phyloP scores from a whole-genome alignment of 768 basidiomycete genomes.

The Sistotremastrum suecicum region DNA sequence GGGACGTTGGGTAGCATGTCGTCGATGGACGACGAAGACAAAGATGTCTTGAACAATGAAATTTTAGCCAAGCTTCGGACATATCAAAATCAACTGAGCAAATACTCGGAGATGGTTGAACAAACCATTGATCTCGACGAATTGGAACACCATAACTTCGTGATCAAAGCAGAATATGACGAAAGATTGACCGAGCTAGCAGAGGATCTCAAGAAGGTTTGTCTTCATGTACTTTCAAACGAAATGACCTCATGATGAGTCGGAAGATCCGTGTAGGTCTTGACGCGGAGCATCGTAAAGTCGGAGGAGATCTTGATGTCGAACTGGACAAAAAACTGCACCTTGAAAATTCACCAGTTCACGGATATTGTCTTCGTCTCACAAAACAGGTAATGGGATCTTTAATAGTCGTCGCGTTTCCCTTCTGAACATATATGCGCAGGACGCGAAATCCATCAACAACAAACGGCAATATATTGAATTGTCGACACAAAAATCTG shows the following conservation, averaged over 20 bases:
- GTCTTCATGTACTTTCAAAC: background rate
- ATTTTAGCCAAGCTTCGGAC: slow-evolving; percentile 56
- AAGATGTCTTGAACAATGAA: slow-evolving; percentile 45
- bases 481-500: slow-evolving; percentile 71
- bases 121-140: slow-evolving; percentile 86
- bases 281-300: slow-evolving; percentile 64
- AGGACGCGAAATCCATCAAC: slow-evolving; percentile 71
- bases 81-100: slow-evolving; percentile 39
- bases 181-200: slow-evolving; percentile 54
- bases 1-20: slow-evolving; percentile 41
- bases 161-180: slow-evolving; percentile 90
- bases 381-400: slow-evolving; percentile 64
- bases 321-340: slow-evolving; percentile 94
- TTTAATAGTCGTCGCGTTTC: background rate
- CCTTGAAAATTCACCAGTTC: slow-evolving; percentile 76
- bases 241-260: background rate
- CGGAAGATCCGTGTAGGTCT: slow-evolving; percentile 56
- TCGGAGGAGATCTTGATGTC: slow-evolving; percentile 56
- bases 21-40: slow-evolving; percentile 30
- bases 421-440: background rate
- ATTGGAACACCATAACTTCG: slow-evolving; percentile 72
- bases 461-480: slow-evolving; percentile 64
- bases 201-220: slow-evolving; percentile 44
- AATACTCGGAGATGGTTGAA: slow-evolving; percentile 90
- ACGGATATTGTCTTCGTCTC: slow-evolving; percentile 86